phyloP scores from a whole-genome alignment of 768 basidiomycete genomes.

The Fibroporia radiculosa region DNA sequence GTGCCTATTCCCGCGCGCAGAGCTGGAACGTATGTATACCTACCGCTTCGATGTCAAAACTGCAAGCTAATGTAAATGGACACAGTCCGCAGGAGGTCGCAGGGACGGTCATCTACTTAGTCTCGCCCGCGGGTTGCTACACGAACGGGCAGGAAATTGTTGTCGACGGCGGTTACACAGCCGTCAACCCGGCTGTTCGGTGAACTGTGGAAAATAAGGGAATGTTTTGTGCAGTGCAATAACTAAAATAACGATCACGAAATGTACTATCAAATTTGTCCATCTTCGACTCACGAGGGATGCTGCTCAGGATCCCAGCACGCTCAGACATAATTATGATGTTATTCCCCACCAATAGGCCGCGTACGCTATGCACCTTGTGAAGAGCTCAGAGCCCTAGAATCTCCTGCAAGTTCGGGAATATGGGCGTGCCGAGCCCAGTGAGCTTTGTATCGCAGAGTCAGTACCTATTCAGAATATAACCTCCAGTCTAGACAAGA shows the following conservation, averaged over 20 bases:
- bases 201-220: background rate
- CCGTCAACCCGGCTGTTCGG: slow-evolving; percentile 55
- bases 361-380: too few species aligned
- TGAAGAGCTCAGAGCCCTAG: too few species aligned
- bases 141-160: slow-evolving; percentile 73
- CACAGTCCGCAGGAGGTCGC: slow-evolving; percentile 65
- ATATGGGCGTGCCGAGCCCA: slow-evolving; percentile 56
- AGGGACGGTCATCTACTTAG: slow-evolving; percentile 70
- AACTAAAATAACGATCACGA: too few species aligned
- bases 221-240: background rate
- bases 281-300: too few species aligned
- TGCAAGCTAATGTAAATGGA: background rate
- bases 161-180: slow-evolving; percentile 67
- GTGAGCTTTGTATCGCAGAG: slow-evolving; percentile 33
- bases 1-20: slow-evolving; percentile 53
- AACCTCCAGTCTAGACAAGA: background rate
- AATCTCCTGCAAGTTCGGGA: slow-evolving; percentile 31
- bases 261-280: too few species aligned
- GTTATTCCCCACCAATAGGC: too few species aligned
- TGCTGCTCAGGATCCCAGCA: too few species aligned
- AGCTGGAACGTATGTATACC: slow-evolving; percentile 52
- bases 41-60: background rate
- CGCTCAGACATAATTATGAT: too few species aligned
- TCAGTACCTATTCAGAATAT: background rate
- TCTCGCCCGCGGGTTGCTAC: slow-evolving; percentile 65